These are phyloP conservation scores for Saccharomycopsis oosterbeekiorum DNA, from an alignment of 805 yeast genomes.

Conservation along the genomic window DNA sequence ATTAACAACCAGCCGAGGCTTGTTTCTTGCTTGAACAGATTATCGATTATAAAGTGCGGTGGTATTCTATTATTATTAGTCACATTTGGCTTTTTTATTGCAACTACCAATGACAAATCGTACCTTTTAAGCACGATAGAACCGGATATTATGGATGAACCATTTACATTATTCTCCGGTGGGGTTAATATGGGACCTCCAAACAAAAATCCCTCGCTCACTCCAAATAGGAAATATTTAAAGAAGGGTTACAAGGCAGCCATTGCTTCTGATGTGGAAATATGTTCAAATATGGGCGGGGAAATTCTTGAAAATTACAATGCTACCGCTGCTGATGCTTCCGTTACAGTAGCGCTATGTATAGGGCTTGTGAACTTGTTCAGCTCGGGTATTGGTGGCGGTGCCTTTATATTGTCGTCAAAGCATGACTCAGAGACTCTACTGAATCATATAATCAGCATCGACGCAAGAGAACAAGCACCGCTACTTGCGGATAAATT, in stretches of 20 bases:
- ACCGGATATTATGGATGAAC: neutral
- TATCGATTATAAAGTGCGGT: neutral
- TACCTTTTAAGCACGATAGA: neutral
- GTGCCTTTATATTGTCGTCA: conserved; percentile 57
- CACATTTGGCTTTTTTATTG: neutral
- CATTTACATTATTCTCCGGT: neutral
- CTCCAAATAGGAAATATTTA: conserved; percentile 32
- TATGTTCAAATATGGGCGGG: conserved; percentile 56
- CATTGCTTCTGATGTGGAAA: conserved; percentile 56
- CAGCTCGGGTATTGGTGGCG: conserved; percentile 91
- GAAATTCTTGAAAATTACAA: conserved; percentile 39
- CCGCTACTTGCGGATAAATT: conserved; percentile 51
- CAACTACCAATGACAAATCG: neutral
- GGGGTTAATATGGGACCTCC: conserved; percentile 20
- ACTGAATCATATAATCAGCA: conserved; percentile 42
- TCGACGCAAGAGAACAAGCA: conserved; percentile 87
- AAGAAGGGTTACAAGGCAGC: conserved; percentile 42
- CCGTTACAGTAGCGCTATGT: conserved; percentile 80
- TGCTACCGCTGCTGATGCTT: conserved; percentile 91
- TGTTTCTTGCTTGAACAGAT: neutral
- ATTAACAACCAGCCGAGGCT: neutral
- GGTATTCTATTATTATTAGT: neutral
- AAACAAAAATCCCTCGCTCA: conserved; percentile 25
- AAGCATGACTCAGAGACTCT: conserved; percentile 21
- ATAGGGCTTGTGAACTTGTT: conserved; percentile 76